phyloP scores from a whole-genome alignment of 2,329 filamentous ascomycete species.

The Penicillium sp. region DNA sequence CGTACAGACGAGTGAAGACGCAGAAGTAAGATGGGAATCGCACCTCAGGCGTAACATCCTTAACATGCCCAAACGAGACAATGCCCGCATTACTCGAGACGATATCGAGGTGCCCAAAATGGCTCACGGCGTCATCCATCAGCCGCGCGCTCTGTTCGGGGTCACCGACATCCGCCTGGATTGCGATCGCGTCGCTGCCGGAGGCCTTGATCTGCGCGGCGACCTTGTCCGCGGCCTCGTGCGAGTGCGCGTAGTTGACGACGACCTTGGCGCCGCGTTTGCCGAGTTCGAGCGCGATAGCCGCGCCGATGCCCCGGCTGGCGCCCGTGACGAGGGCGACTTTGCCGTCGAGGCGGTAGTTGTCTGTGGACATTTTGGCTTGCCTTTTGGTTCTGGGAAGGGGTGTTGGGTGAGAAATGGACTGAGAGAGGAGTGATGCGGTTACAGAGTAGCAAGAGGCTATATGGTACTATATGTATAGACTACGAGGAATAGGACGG shows the following conservation, averaged over 20 bases:
- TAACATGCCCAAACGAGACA: conserved; percentile 47
- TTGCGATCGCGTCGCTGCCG: conserved; percentile 65
- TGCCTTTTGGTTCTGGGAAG: background rate
- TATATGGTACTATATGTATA: too few species aligned
- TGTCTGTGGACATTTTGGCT: background rate
- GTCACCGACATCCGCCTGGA: conserved; percentile 72
- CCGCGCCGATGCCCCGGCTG: conserved; percentile 48
- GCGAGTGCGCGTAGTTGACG: conserved; percentile 61
- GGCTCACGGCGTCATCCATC: conserved; percentile 65
- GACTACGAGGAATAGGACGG: too few species aligned
- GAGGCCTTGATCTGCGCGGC: conserved; percentile 69
- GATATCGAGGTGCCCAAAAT: conserved; percentile 72
- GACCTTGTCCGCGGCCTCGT: conserved; percentile 67
- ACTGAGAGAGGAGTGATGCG: background rate
- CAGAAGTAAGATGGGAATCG: too few species aligned
- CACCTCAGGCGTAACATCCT: conserved; percentile 31
- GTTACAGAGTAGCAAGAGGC: background rate
- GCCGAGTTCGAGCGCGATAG: conserved; percentile 48
- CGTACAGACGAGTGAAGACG: too few species aligned
- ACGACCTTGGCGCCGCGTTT: conserved; percentile 46
- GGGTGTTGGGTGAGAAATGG: too few species aligned
- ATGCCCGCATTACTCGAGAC: conserved; percentile 51
- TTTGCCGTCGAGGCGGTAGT: conserved; percentile 36
- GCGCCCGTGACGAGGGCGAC: conserved; percentile 43
- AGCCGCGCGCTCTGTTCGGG: conserved; percentile 62